Evolutionary conservation across 2,329 filamentous ascomycete species (phyloP).

Genomic region (Aspergillus proliferans): DNA sequence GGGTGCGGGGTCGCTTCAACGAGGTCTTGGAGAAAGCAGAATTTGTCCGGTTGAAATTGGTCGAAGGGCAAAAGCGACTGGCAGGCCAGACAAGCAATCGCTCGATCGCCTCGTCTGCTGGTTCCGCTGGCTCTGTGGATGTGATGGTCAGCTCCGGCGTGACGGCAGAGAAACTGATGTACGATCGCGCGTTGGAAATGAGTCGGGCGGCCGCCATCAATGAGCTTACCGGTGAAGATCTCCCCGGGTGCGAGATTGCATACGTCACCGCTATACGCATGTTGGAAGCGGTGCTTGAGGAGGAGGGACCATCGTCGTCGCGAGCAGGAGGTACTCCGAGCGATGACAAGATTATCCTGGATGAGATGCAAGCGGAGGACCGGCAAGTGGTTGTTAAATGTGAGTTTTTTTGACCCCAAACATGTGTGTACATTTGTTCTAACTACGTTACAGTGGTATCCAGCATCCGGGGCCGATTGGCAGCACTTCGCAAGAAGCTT

Average conservation of each 20-base stretch:
- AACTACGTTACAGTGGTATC: conserved; percentile 37
- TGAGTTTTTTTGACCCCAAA: conserved; percentile 27
- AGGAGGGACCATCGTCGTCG: conserved; percentile 53
- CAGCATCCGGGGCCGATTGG: conserved; percentile 44
- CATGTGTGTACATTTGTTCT: conserved; percentile 9
- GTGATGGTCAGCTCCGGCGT: conserved; percentile 81
- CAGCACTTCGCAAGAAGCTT: conserved; percentile 45
- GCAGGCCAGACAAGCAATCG: conserved; percentile 79
- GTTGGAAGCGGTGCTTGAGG: conserved; percentile 89
- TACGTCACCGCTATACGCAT: conserved; percentile 91
- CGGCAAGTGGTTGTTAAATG: conserved; percentile 45
- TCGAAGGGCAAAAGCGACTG: conserved; percentile 77
- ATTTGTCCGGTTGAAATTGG: conserved; percentile 78
- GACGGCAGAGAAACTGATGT: conserved; percentile 96
- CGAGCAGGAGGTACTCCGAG: conserved; percentile 18
- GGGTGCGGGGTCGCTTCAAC: conserved; percentile 90
- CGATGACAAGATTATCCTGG: conserved; percentile 28
- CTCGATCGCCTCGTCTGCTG: conserved; percentile 51
- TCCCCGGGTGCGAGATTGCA: conserved; percentile 80
- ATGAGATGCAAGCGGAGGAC: conserved; percentile 42
- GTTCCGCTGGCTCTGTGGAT: conserved; percentile 61
- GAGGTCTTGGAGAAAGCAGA: conserved; percentile 96
- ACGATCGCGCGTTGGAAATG: conserved; percentile 95
- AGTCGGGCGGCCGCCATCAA: conserved; percentile 89
- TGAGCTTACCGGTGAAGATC: conserved; percentile 86